These are phyloP conservation scores for Epicoccum sorghinum DNA, from an alignment of 2,329 filamentous ascomycete species.

Conservation along the genomic window DNA sequence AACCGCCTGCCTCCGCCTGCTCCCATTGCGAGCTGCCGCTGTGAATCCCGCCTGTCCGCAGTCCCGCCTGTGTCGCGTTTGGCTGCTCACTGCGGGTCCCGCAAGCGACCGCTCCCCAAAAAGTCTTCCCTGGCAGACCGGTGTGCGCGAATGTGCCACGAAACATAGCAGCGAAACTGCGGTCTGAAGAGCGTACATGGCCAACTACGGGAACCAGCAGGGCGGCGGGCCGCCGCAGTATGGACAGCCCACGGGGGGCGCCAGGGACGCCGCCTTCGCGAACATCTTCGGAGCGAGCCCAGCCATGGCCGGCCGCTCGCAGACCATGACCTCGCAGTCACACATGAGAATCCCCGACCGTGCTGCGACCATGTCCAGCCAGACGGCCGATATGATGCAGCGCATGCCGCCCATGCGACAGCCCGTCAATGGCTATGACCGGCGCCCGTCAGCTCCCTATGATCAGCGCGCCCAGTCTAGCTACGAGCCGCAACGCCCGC, in stretches of 20 bases:
- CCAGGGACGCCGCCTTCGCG: constrained; percentile 93
- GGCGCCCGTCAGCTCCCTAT: constrained; percentile 39
- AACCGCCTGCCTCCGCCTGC: not conserved
- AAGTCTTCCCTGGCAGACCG: constrained; percentile 20
- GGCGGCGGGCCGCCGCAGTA: constrained; percentile 59
- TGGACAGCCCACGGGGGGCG: constrained; percentile 60
- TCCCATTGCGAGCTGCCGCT: constrained; percentile 3
- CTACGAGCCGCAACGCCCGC: constrained; percentile 37
- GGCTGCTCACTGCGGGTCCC: constrained; percentile 19
- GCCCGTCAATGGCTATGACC: constrained; percentile 51
- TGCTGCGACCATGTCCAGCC: constrained; percentile 69
- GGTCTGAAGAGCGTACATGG: constrained; percentile 54
- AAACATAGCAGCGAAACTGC: constrained; percentile 17
- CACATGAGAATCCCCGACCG: constrained; percentile 68
- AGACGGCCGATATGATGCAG: constrained; percentile 62
- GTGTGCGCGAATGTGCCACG: constrained; percentile 35
- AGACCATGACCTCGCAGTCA: constrained; percentile 89
- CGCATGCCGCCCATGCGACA: constrained; percentile 67
- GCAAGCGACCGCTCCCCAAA: constrained; percentile 20
- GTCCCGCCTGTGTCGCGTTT: constrained; percentile 1
- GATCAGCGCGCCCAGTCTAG: constrained; percentile 34
- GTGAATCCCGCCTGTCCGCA: constrained; percentile 19
- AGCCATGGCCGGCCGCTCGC: constrained; percentile 75
- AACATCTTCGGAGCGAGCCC: constrained; percentile 95
- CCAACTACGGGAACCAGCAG: constrained; percentile 68